A percentile compares a stretch with the other conserved stretches of the same genome.
Conservation (phyloP, 2,329 filamentous ascomycete species). For the Lojkania enalia region DNA sequence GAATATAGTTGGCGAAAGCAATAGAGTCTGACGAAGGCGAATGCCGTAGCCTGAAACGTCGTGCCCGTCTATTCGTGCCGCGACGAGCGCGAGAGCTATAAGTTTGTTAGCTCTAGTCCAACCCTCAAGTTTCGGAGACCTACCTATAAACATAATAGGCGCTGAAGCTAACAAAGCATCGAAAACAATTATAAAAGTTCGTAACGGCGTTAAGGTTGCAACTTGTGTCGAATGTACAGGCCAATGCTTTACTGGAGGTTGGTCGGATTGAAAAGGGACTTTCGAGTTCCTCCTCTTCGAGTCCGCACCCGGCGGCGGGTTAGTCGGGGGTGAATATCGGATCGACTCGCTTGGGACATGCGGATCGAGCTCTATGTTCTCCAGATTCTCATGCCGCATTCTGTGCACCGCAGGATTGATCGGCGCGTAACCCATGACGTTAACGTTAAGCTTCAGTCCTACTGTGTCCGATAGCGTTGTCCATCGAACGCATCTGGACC, state of each 20-base stretch:
- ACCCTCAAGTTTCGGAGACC: background rate
- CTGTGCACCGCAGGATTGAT: slow-evolving; percentile 1
- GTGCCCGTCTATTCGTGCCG: slow-evolving; percentile 25
- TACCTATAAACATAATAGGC: slow-evolving; percentile 34
- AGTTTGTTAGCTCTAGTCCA: slow-evolving; percentile 7
- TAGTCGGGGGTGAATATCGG: slow-evolving; percentile 10
- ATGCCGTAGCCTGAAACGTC: slow-evolving; percentile 18
- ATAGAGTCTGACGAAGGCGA: slow-evolving; percentile 21
- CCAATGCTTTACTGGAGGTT: slow-evolving; percentile 12
- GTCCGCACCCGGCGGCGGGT: slow-evolving; percentile 5
- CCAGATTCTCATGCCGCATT: background rate
- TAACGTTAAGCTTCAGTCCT: background rate
- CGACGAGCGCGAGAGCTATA: slow-evolving; percentile 30
- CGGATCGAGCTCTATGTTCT: slow-evolving; percentile 14
- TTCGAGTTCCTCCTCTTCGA: slow-evolving; percentile 8
- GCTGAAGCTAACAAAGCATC: slow-evolving; percentile 28
- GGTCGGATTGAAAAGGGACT: slow-evolving; percentile 4
- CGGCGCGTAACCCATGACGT: slow-evolving; percentile 3
- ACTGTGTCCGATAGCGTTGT: no score
- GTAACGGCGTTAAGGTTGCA: slow-evolving; percentile 23
- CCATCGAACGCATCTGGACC: no score
- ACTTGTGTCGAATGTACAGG: slow-evolving; percentile 23
- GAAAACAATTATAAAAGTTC: slow-evolving; percentile 23
- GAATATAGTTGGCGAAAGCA: slow-evolving; percentile 34
- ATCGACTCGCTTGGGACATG: slow-evolving; percentile 8